phyloP scores from a whole-genome alignment of 306 rosid species.

The Vicia faba region DNA sequence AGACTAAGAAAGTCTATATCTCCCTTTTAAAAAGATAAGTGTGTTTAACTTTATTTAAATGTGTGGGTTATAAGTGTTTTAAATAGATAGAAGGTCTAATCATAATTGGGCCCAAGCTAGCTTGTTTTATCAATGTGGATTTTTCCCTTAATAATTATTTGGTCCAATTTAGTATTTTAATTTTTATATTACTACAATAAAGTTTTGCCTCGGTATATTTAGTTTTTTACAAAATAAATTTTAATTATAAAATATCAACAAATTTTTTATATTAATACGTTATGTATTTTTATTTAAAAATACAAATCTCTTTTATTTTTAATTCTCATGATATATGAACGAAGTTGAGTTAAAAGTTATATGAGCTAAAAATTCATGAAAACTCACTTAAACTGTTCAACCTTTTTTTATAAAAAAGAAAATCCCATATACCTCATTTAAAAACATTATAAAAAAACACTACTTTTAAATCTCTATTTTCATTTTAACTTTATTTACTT shows the following conservation, averaged over 20 bases:
- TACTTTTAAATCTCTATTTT: too few species aligned
- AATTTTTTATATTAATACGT: too few species aligned
- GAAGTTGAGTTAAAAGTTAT: not conserved
- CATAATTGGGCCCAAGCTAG: not conserved
- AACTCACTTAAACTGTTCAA: not conserved
- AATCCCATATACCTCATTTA: too few species aligned
- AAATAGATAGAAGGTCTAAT: slow-evolving; percentile 7
- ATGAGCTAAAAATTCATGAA: not conserved
- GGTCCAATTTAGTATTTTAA: not conserved
- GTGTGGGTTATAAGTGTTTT: slow-evolving; percentile 34
- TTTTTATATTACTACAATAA: not conserved
- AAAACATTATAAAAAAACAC: too few species aligned
- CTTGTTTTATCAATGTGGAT: not conserved
- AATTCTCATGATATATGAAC: too few species aligned
- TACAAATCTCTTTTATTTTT: not conserved
- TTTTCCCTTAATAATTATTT: not conserved
- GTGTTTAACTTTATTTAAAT: slow-evolving; percentile 12
- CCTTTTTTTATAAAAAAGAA: too few species aligned
- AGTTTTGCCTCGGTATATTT: not conserved
- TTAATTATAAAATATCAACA: too few species aligned
- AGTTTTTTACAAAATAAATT: too few species aligned
- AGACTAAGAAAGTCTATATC: slow-evolving; percentile 36
- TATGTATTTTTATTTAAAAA: not conserved
- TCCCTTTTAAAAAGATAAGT: not conserved
- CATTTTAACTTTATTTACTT: too few species aligned